Evolutionary conservation across 2,329 filamentous ascomycete species (phyloP).

Genomic region (Pseudogymnoascus sp.): DNA sequence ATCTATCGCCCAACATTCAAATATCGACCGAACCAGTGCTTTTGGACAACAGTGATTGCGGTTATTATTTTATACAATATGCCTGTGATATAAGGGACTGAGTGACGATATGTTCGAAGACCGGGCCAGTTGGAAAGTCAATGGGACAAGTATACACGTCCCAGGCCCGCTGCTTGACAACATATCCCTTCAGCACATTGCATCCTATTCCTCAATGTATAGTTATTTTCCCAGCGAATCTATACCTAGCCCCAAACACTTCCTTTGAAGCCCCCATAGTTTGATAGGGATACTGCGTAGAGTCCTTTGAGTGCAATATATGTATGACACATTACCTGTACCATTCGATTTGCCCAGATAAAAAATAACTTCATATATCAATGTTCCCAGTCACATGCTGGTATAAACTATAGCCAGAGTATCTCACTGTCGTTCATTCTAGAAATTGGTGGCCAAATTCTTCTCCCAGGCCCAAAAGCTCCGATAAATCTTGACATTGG

Average conservation of each 20-base stretch:
- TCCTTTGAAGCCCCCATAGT: background rate
- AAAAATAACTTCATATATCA: background rate
- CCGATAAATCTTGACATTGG: constrained; percentile 6
- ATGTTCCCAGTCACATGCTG: background rate
- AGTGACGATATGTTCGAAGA: background rate
- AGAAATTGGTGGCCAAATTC: constrained; percentile 1
- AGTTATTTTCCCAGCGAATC: background rate
- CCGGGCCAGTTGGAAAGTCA: background rate
- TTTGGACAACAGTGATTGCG: background rate
- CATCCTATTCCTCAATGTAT: background rate
- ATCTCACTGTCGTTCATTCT: background rate
- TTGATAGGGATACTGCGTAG: background rate
- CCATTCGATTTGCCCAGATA: background rate
- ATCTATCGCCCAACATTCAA: constrained; percentile 9
- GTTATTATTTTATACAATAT: background rate
- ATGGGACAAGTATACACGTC: background rate
- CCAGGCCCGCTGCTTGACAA: background rate
- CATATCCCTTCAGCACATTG: background rate
- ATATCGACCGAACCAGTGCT: background rate
- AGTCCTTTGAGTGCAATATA: background rate
- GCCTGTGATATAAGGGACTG: background rate
- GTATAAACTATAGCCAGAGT: background rate
- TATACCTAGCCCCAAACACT: background rate
- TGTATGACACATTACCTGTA: background rate
- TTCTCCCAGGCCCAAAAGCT: background rate